Conservation (phyloP, 192 early-diverging fungal species). For the Geranomyces variabilis region DNA sequence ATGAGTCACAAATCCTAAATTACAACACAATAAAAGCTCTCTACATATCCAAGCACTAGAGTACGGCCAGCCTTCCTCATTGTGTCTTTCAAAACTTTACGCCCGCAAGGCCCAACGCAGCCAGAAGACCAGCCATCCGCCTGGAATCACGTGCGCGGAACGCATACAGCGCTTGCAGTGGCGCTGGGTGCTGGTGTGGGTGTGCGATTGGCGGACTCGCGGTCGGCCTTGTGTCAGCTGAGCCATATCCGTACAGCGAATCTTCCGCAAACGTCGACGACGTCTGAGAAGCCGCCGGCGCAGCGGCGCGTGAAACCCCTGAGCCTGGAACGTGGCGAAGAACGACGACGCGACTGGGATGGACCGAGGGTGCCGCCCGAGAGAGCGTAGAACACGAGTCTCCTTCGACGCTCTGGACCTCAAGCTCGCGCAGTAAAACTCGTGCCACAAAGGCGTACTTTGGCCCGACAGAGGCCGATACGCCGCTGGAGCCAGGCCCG, state of each 20-base stretch:
- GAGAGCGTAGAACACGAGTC: not conserved
- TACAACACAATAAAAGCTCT: too few species aligned
- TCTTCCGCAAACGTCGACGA: not conserved
- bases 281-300: not conserved
- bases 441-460: slow-evolving; percentile 12
- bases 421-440: slow-evolving; percentile 11
- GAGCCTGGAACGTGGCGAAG: slow-evolving; percentile 13
- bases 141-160: slow-evolving; percentile 19
- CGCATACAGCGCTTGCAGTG: slow-evolving; percentile 31
- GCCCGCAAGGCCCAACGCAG: slow-evolving; percentile 28
- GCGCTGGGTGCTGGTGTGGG: not conserved
- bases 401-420: slow-evolving; percentile 31
- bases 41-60: too few species aligned
- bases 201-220: not conserved
- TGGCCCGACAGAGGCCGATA: not conserved
- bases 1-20: too few species aligned
- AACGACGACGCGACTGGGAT: slow-evolving; percentile 1
- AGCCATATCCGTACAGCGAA: not conserved
- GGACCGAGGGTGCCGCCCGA: too few species aligned
- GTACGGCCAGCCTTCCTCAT: too few species aligned
- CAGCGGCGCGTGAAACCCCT: not conserved
- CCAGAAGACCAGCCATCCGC: slow-evolving; percentile 30
- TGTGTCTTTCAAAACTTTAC: not conserved
- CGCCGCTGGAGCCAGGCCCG: not conserved
- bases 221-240: not conserved